Conservation (phyloP, 768 basidiomycete species). For the Cyclocybe aegerita region DNA sequence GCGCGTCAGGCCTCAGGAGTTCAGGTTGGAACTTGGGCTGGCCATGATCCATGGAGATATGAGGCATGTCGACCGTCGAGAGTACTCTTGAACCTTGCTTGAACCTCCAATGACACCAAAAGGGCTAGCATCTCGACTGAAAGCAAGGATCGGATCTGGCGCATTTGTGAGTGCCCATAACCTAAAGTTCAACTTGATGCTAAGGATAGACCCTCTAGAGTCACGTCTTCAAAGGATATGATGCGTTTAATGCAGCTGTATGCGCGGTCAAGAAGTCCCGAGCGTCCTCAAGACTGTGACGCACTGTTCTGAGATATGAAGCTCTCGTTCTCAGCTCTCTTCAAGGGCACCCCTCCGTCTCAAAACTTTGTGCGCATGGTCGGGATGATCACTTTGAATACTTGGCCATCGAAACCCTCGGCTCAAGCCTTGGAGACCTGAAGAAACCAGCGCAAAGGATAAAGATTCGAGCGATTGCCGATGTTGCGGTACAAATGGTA, state of each 20-base stretch:
- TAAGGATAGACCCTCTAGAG: neutral
- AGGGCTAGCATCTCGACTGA: neutral
- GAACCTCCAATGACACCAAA: no score
- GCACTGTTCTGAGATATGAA: slow-evolving; percentile 25
- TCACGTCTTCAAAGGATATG: neutral
- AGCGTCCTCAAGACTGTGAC: slow-evolving; percentile 20
- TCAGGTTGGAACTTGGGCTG: no score
- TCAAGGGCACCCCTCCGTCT: slow-evolving; percentile 27
- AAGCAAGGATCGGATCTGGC: neutral
- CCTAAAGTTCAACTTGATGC: neutral
- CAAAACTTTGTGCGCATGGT: slow-evolving; percentile 25
- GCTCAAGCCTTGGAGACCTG: slow-evolving; percentile 16
- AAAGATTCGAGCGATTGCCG: slow-evolving; percentile 2
- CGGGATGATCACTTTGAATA: slow-evolving; percentile 31
- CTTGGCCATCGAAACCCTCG: slow-evolving; percentile 27
- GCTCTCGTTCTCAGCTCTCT: slow-evolving; percentile 21
- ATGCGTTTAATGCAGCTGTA: neutral
- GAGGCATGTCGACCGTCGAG: no score
- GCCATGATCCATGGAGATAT: no score
- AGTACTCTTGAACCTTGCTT: no score
- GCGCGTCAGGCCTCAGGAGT: no score
- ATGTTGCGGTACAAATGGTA: slow-evolving; percentile 21
- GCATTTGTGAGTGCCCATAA: neutral
- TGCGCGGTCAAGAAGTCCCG: slow-evolving; percentile 24
- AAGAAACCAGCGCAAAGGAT: slow-evolving; percentile 2